These are phyloP conservation scores for Epichloe gansuensis DNA, from an alignment of 2,329 filamentous ascomycete genomes.

Conservation along the genomic window DNA sequence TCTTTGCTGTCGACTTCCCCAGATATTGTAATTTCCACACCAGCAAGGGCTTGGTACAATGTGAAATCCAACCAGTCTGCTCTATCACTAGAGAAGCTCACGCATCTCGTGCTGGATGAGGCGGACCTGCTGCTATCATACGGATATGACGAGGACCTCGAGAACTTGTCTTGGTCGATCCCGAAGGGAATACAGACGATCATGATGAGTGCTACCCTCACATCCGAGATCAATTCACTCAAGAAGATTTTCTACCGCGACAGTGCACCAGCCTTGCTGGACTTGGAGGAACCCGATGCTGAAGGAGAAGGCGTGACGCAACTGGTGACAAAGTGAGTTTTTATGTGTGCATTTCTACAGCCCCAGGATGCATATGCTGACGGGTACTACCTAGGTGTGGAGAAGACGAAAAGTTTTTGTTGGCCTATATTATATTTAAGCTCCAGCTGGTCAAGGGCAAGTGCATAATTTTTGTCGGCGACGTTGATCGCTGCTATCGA, in stretches of 20 bases:
- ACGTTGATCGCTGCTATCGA: slow-evolving; percentile 80
- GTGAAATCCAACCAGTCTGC: slow-evolving; percentile 52
- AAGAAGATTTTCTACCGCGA: slow-evolving; percentile 71
- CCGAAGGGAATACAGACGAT: slow-evolving; percentile 82
- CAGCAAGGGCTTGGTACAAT: slow-evolving; percentile 69
- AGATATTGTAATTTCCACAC: slow-evolving; percentile 84
- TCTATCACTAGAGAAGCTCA: slow-evolving; percentile 58
- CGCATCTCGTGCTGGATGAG: slow-evolving; percentile 81
- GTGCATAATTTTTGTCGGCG: slow-evolving; percentile 58
- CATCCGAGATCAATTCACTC: slow-evolving; percentile 72
- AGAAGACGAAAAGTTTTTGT: slow-evolving; percentile 94
- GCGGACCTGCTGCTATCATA: slow-evolving; percentile 89
- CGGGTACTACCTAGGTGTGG: slow-evolving; percentile 45
- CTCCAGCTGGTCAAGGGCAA: slow-evolving; percentile 90
- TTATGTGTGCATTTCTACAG: background rate
- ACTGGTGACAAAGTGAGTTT: slow-evolving; percentile 63
- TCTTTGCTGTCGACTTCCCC: slow-evolving; percentile 76
- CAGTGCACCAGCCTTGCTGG: slow-evolving; percentile 58
- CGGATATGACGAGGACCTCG: slow-evolving; percentile 83
- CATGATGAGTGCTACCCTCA: slow-evolving; percentile 88
- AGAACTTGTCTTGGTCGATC: slow-evolving; percentile 63
- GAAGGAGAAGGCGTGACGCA: slow-evolving; percentile 70
- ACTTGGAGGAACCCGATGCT: slow-evolving; percentile 72
- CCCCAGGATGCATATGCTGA: background rate
- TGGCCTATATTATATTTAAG: slow-evolving; percentile 92